These are phyloP conservation scores for Pythium brassicae DNA, from an alignment of 352 stramenopile genomes.

Conservation along the genomic window DNA sequence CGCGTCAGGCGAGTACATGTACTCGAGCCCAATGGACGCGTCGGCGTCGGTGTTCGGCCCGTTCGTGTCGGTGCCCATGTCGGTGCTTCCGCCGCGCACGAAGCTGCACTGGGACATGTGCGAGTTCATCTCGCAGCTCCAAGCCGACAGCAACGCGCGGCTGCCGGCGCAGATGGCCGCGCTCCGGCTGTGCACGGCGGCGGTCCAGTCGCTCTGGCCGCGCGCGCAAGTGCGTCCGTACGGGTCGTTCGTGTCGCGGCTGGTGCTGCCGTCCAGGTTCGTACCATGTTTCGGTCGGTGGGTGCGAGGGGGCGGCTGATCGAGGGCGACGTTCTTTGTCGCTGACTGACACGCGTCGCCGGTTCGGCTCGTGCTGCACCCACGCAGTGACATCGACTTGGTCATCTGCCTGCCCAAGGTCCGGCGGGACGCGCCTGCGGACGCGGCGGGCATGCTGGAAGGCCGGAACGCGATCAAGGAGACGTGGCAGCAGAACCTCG, in stretches of 20 bases:
- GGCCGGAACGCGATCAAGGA: conserved; percentile 98
- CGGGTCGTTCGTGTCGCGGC: conserved; percentile 94
- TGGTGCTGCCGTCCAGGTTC: conserved; percentile 91
- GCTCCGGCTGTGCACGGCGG: conserved; percentile 70
- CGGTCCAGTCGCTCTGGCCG: conserved; percentile 90
- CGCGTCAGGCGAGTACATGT: conserved; percentile 32
- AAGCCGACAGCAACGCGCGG: conserved; percentile 64
- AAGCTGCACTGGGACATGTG: conserved; percentile 88
- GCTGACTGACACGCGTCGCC: background rate
- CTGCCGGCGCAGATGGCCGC: conserved; percentile 72
- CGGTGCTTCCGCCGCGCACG: conserved; percentile 73
- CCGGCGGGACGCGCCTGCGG: conserved; percentile 90
- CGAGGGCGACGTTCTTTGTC: no score
- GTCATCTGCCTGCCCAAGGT: conserved; percentile 98
- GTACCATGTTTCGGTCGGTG: conserved; percentile 5
- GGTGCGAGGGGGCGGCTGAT: no score
- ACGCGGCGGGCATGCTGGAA: conserved; percentile 94
- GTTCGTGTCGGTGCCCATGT: conserved; percentile 83
- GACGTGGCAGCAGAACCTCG: conserved; percentile 96
- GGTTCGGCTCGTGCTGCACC: background rate
- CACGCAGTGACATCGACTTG: conserved; percentile 92
- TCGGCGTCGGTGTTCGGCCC: conserved; percentile 56
- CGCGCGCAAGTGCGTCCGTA: conserved; percentile 96
- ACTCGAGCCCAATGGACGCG: conserved; percentile 25
- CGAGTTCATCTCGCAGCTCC: conserved; percentile 77